Evolutionary conservation across 257 asterid genomes (phyloP).

Genomic region (Gardenia jasminoides): DNA sequence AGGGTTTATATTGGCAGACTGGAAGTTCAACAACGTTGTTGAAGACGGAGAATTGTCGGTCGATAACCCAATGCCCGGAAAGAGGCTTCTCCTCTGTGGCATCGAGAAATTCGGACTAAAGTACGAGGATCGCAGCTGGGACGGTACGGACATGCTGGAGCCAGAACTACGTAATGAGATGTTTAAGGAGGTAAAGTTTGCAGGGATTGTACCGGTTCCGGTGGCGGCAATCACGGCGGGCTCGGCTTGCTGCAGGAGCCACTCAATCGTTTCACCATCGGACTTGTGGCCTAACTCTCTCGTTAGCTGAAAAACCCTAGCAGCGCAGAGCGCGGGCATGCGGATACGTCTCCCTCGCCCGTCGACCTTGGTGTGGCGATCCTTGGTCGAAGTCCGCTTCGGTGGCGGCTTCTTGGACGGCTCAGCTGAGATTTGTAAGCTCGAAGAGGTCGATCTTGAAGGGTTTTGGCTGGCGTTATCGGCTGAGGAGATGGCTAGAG

Average conservation of each 20-base stretch:
- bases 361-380: conserved; percentile 89
- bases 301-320: conserved; percentile 96
- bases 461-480: conserved; percentile 39
- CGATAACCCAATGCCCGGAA: conserved; percentile 63
- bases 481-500: conserved; percentile 35
- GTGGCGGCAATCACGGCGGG: conserved; percentile 94
- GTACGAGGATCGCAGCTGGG: conserved; percentile 74
- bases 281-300: conserved; percentile 94
- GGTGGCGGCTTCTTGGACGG: conserved; percentile 67
- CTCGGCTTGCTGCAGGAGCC: conserved; percentile 97
- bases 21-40: conserved; percentile 61
- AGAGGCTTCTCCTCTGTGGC: conserved; percentile 52
- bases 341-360: conserved; percentile 95
- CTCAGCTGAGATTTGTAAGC: conserved; percentile 44
- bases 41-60: conserved; percentile 44
- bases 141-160: conserved; percentile 89
- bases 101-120: conserved; percentile 59
- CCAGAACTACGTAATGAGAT: conserved; percentile 89
- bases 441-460: conserved; percentile 31
- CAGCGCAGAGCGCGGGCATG: conserved; percentile 94
- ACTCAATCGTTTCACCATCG: conserved; percentile 87
- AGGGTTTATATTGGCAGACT: conserved; percentile 49
- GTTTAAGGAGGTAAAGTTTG: conserved; percentile 83
- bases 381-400: conserved; percentile 78
- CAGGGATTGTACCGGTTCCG: conserved; percentile 96